Base-by-base conservation (phyloP, 495 filamentous ascomycete genomes). In the Chaetomidium leptoderma region DNA sequence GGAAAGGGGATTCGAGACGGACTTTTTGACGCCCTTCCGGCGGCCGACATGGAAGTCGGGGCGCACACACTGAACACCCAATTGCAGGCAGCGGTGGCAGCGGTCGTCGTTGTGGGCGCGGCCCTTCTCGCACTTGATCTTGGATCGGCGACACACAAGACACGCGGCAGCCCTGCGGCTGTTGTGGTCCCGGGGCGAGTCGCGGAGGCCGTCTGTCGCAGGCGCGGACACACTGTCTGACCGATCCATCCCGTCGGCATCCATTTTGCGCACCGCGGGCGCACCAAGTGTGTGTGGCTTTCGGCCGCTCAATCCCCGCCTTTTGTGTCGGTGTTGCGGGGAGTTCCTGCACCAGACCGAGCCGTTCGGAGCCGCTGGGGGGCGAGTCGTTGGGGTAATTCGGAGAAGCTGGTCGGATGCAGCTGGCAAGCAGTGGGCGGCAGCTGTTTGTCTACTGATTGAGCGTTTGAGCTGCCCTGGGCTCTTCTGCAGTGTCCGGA, bases 11-110 rank as follows among this genome's bases (percentile, higher is more conserved):
- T 35, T 68, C 24, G 21, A 55, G 23, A n/a, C 81, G 74, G 67
- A 84, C 86, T 89, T 89, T 65, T 88, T 87, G 42, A 88, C 84
- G 4, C 86, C 86, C 66, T 88, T 88, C 57, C 87, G 84, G 55
- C 86, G 74, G 9, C 86, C 86, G 10, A 88, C 77, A 47, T 86
- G 85, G 68, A 88, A 86, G 37, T 79, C 81, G 3, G 86, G 86
- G 10, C 86, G 80, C 10, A 85, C 72, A 66, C 86, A 88, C 43
- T 87, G 81, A 2, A 75, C 69, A 33, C 76, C 70, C 19, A 77
- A 69, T 57, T 83, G 80, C 45, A 72, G 74, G 66, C 86, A 90
- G 65, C 82, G 84, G 40, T 85, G 82, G 61, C 86, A 89, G 16
- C 72, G 73, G 24, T 72, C 60, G 53, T 81, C 73, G 52, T 76